phyloP scores from a whole-genome alignment of 495 filamentous ascomycete genomes.

The Penicillium salamii region DNA sequence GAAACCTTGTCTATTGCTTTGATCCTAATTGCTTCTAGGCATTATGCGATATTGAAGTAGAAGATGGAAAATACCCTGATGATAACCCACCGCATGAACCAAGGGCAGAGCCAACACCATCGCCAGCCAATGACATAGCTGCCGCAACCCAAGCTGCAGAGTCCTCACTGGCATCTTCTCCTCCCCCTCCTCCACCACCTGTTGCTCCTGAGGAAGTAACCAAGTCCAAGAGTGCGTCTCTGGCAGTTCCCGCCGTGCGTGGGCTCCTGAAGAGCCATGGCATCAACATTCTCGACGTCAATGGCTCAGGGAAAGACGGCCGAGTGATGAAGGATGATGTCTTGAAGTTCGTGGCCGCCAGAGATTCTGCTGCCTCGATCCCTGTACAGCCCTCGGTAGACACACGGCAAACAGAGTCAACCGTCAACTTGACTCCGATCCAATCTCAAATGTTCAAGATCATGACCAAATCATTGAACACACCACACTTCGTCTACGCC shows the following conservation, averaged over 20 bases:
- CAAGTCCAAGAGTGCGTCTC: conserved; percentile 56
- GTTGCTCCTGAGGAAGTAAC: conserved; percentile 2
- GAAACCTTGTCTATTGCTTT: not conserved
- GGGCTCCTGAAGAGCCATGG: conserved; percentile 76
- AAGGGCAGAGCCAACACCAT: conserved; percentile 22
- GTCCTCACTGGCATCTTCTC: conserved; percentile 9
- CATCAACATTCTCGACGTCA: conserved; percentile 71
- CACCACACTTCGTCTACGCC: conserved; percentile 91
- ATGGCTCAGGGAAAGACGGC: conserved; percentile 88
- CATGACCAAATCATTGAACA: conserved; percentile 90
- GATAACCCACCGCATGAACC: conserved; percentile 45
- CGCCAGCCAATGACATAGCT: conserved; percentile 10
- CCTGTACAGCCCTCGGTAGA: conserved; percentile 16
- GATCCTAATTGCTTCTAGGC: conserved; percentile 30
- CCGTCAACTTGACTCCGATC: conserved; percentile 65
- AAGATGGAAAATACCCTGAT: conserved; percentile 55
- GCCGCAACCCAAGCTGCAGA: conserved; percentile 22
- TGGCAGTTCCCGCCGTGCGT: conserved; percentile 92
- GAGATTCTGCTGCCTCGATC: conserved; percentile 18
- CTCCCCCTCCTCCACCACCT: conserved; percentile 2
- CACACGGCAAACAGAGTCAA: conserved; percentile 60
- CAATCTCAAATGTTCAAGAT: conserved; percentile 95
- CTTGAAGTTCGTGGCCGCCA: conserved; percentile 56
- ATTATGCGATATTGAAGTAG: conserved; percentile 55
- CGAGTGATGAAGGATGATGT: conserved; percentile 93